A percentile compares a stretch with the other conserved stretches of the same genome.
These are phyloP conservation scores for Pseudomonodictys pantanalensis DNA, from an alignment of 495 filamentous ascomycete species.

Conservation along the genomic window DNA sequence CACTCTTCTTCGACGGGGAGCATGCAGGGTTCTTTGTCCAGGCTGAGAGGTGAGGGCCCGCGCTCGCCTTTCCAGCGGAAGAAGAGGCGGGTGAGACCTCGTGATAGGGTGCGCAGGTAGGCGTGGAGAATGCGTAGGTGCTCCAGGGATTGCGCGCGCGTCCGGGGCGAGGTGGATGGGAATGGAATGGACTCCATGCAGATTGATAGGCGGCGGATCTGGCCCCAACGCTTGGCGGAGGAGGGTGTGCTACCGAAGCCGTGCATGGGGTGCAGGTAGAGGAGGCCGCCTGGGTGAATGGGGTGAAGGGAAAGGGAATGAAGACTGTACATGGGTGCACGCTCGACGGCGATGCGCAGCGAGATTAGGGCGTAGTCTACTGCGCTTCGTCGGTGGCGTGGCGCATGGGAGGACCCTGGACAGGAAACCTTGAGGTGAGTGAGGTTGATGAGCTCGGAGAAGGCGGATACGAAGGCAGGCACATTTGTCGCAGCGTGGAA, in stretches of 20 bases:
- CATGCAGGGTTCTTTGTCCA: slow-evolving; percentile 61
- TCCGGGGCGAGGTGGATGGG: slow-evolving; percentile 33
- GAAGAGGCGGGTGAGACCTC: slow-evolving; percentile 57
- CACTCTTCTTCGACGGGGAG: slow-evolving; percentile 46
- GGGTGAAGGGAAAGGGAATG: slow-evolving; percentile 61
- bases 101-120: slow-evolving; percentile 64
- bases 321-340: slow-evolving; percentile 57
- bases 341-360: slow-evolving; percentile 71
- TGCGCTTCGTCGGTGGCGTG: slow-evolving; percentile 67
- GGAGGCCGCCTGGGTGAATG: slow-evolving; percentile 65
- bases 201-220: slow-evolving; percentile 67
- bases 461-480: slow-evolving; percentile 68
- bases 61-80: slow-evolving; percentile 70
- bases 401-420: slow-evolving; percentile 62
- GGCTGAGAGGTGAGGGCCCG: slow-evolving; percentile 63
- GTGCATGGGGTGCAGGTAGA: slow-evolving; percentile 64
- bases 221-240: slow-evolving; percentile 63
- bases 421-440: slow-evolving; percentile 67
- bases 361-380: slow-evolving; percentile 83
- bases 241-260: slow-evolving; percentile 66
- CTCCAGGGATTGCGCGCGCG: slow-evolving; percentile 54
- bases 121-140: slow-evolving; percentile 73
- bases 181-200: slow-evolving; percentile 64
- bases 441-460: slow-evolving; percentile 60
- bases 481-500: slow-evolving; percentile 86